Base-by-base conservation (phyloP, 768 basidiomycete species). In the Scleroderma bovista region DNA sequence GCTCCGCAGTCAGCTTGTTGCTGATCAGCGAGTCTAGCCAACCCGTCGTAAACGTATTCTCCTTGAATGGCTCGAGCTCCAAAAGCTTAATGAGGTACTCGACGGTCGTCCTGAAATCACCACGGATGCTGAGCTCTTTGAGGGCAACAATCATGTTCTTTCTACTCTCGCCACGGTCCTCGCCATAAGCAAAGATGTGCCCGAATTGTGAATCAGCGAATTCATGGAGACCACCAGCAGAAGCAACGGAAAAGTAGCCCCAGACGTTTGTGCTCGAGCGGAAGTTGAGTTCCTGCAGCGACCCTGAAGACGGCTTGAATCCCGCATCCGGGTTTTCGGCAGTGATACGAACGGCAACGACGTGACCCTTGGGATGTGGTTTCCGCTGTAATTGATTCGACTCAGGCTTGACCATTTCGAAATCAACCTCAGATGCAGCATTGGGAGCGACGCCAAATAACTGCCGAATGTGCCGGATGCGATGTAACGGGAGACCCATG, bases 101-200 rank as follows among this genome's bases (percentile, higher is more conserved):
- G 61, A 98, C 96, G 0, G 96, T 99, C 13, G 93, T 96, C 55
- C 96, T 75, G 76, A 99, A 99, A 69, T 99, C 96, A 50, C 96
- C 96, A 59, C 96, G 92, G 66, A 99, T 99, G 68, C 91, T 93
- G 56, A 98, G 75, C 69, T 98, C 96, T 74, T 98, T 98, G 59
- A 99, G 73, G 2, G 96, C 96, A 57, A 99, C 88, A 53, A 99
- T 95, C 95, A 99, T 99, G 67, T 98, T 98, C 77, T 99, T 99
- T 61, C 96, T 72, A 60, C 88, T 89, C 69, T 98, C 94, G 52
- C 81, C 75, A 57, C 96, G 90, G 64, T 98, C 95, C 68, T 94
- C 88, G 46, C 96, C 96, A 60, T 97, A 97, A 16, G 95, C 96
- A 58, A 99, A 99, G 65, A 98, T 97, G 65, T 99, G 96, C 47